These are phyloP conservation scores for Cyclotella atomus DNA, from an alignment of 108 stramenopile genomes.

Conservation along the genomic window DNA sequence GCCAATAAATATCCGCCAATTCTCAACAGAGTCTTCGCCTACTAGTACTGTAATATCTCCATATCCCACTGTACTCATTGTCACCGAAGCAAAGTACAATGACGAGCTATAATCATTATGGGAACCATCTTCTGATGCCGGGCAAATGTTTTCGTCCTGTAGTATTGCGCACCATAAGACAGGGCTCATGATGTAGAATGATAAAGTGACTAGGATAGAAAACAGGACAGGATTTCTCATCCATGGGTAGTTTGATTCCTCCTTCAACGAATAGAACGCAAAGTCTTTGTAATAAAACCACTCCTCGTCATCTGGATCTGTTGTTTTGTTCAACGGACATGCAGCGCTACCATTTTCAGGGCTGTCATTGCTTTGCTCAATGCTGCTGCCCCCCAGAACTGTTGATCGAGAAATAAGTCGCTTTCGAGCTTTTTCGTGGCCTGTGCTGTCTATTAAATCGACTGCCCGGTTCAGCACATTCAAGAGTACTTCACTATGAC, in stretches of 20 bases:
- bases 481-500: constrained; percentile 21
- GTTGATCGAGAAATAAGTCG: neutral
- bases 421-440: neutral
- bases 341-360: neutral
- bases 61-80: constrained; percentile 61
- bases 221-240: constrained; percentile 11
- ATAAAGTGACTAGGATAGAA: constrained; percentile 15
- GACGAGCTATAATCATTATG: constrained; percentile 31
- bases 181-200: constrained; percentile 46
- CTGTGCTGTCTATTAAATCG: constrained; percentile 10
- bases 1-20: constrained; percentile 51
- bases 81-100: constrained; percentile 53
- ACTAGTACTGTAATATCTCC: constrained; percentile 46
- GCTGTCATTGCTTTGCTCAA: neutral
- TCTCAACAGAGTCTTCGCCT: constrained; percentile 19
- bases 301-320: constrained; percentile 33
- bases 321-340: neutral
- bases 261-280: constrained; percentile 10
- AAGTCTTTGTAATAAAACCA: constrained; percentile 65
- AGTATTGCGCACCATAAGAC: constrained; percentile 59
- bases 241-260: constrained; percentile 35
- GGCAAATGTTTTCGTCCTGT: constrained; percentile 47
- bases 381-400: neutral
- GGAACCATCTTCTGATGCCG: neutral
- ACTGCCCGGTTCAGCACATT: constrained; percentile 34